phyloP scores from a whole-genome alignment of 2,329 filamentous ascomycete genomes.

The Aspergillus neoniger region DNA sequence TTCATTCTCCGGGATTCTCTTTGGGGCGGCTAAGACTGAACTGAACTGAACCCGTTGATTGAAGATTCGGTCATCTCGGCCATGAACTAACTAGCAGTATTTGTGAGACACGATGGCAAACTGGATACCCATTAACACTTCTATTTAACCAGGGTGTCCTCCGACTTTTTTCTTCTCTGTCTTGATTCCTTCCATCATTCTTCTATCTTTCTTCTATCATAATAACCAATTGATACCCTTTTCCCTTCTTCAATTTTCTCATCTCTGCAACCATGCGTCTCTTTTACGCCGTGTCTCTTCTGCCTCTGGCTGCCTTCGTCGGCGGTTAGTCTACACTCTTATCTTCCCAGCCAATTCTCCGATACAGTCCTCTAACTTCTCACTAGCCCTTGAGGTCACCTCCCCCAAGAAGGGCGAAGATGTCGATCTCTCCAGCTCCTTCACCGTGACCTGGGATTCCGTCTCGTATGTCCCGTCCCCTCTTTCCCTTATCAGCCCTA shows the following conservation, averaged over 20 bases:
- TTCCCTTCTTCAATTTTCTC: neutral
- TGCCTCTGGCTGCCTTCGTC: constrained; percentile 33
- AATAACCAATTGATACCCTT: neutral
- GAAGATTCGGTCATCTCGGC: neutral
- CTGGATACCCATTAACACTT: neutral
- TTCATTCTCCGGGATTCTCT: neutral
- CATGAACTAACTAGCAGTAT: neutral
- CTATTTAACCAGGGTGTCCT: neutral
- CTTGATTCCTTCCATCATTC: neutral
- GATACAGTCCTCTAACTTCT: neutral
- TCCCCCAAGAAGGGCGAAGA: constrained; percentile 34
- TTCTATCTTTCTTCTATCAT: no score
- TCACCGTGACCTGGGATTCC: constrained; percentile 43
- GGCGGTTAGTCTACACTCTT: constrained; percentile 23
- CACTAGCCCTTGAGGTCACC: constrained; percentile 37
- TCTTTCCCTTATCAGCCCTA: neutral
- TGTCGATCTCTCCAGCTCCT: constrained; percentile 35
- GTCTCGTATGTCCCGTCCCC: constrained; percentile 31
- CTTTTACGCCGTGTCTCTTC: constrained; percentile 26
- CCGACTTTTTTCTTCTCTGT: neutral
- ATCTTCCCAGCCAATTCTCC: neutral
- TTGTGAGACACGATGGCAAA: neutral
- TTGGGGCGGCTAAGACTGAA: neutral
- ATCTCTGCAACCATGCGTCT: constrained; percentile 29
- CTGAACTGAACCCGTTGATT: neutral